phyloP scores from a whole-genome alignment of 2,329 filamentous ascomycete species.

The Aspergillus tanneri region DNA sequence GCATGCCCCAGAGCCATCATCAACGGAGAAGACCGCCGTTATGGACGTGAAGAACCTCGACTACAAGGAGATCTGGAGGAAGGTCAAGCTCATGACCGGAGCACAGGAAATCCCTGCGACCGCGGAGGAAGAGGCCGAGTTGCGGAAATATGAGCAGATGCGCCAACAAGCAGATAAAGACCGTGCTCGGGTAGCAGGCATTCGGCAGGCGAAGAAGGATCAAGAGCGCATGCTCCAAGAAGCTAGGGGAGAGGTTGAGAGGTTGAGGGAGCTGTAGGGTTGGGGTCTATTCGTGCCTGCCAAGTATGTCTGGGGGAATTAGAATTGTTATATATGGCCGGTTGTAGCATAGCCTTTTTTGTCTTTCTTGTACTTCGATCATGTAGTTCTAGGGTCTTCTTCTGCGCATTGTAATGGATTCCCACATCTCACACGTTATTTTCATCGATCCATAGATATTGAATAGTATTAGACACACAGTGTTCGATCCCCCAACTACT shows the following conservation, averaged over 20 bases:
- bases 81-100: constrained; percentile 43
- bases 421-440: background rate
- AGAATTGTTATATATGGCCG: constrained; percentile 13
- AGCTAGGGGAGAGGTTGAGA: constrained; percentile 46
- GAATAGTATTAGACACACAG: background rate
- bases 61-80: constrained; percentile 45
- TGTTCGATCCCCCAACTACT: background rate
- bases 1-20: constrained; percentile 34
- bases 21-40: constrained; percentile 34
- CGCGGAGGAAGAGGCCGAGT: constrained; percentile 36
- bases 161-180: constrained; percentile 39
- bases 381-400: constrained; percentile 22
- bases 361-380: constrained; percentile 12
- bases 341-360: constrained; percentile 27
- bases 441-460: background rate
- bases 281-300: constrained; percentile 10
- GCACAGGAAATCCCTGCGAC: constrained; percentile 37
- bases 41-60: constrained; percentile 42
- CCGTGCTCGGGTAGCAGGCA: constrained; percentile 36
- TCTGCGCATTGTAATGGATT: background rate
- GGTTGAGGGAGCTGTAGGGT: constrained; percentile 36
- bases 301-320: constrained; percentile 1
- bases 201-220: constrained; percentile 46
- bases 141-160: constrained; percentile 38
- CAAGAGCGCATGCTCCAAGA: constrained; percentile 47